Evolutionary conservation across 164 flowering plant species (phyloP).

Genomic region (Paratinospora sagittata): DNA sequence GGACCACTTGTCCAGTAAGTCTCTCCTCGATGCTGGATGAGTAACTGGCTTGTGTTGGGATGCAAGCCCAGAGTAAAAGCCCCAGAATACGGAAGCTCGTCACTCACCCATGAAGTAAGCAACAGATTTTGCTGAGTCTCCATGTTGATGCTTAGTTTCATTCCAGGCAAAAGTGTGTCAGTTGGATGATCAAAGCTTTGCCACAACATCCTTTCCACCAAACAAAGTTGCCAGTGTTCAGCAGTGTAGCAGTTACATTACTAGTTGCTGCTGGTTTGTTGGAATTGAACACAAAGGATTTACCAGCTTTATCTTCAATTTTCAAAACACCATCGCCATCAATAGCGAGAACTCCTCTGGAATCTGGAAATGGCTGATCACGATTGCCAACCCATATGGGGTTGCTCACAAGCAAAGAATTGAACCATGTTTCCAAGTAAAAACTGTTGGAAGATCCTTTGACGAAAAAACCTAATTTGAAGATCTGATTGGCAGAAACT

Average conservation of each 20-base stretch:
- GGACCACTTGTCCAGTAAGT: background rate
- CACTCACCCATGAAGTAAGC: background rate
- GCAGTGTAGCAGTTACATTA: background rate
- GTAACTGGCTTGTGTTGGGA: background rate
- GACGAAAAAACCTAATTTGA: background rate
- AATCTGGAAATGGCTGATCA: background rate
- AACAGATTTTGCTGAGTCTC: background rate
- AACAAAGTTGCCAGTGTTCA: background rate
- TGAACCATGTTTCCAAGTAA: background rate
- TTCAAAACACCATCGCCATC: background rate
- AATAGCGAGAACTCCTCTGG: background rate
- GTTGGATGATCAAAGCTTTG: constrained; percentile 1
- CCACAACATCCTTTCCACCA: background rate
- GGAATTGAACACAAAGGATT: background rate
- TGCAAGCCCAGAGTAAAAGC: background rate
- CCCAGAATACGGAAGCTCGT: background rate
- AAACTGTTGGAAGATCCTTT: background rate
- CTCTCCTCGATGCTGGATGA: background rate
- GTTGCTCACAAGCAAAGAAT: background rate
- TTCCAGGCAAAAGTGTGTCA: background rate
- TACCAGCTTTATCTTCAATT: background rate
- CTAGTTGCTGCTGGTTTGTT: background rate
- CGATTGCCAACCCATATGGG: background rate
- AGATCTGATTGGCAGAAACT: background rate
- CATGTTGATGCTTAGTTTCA: background rate